phyloP scores from a whole-genome alignment of 164 flowering plant species.

The Paratinospora sagittata region DNA sequence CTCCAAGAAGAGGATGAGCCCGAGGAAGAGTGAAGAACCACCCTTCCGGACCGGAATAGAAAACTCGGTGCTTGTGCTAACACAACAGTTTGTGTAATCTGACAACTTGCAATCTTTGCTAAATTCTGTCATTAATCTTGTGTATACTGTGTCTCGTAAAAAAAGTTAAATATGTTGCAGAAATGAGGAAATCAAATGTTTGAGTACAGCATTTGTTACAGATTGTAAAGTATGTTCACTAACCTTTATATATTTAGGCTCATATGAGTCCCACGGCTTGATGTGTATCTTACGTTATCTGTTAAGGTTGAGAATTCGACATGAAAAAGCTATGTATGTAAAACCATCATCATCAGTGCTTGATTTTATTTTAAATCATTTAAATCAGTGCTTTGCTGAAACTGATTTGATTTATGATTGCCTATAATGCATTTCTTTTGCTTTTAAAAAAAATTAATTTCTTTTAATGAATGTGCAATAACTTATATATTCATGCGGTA shows the following conservation, averaged over 20 bases:
- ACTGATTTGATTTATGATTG: too few relatives aligned
- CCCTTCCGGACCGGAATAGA: background rate
- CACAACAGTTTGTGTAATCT: background rate
- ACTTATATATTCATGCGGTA: too few relatives aligned
- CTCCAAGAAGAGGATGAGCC: conserved; percentile 99
- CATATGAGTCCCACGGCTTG: background rate
- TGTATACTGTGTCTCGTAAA: conserved; percentile 1
- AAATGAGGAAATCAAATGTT: background rate
- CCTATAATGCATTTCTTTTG: too few relatives aligned
- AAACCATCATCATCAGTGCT: background rate
- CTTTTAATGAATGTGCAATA: too few relatives aligned
- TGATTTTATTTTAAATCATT: too few relatives aligned
- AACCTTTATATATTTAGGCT: background rate
- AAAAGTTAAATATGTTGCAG: background rate
- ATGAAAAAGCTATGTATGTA: background rate
- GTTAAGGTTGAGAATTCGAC: background rate
- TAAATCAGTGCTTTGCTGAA: too few relatives aligned
- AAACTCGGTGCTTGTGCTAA: conserved; percentile 13
- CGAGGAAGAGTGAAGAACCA: conserved; percentile 58
- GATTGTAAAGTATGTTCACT: background rate
- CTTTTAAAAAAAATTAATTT: too few relatives aligned
- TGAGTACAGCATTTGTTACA: background rate
- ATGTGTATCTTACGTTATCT: background rate
- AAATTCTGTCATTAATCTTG: background rate
- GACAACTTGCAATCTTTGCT: background rate